Conservation (phyloP, 371 early-diverging fungal species). For the Mucor circinelloides region DNA sequence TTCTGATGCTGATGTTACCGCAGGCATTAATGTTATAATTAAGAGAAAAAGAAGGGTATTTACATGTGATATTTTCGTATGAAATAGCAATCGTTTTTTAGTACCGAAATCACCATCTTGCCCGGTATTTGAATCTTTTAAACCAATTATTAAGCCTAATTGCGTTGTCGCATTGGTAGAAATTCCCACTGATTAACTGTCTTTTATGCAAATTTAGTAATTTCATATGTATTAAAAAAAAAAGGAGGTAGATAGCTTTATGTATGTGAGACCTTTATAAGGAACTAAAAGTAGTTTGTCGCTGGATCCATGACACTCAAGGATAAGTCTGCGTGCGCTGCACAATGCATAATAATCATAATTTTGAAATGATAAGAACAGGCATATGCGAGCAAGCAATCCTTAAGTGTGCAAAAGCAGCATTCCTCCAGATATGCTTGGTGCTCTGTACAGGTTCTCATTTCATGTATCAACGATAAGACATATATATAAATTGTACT, state of each 20-base stretch:
- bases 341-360: neutral
- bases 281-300: neutral
- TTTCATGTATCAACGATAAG: too few relatives aligned
- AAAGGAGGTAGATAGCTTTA: neutral
- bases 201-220: neutral
- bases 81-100: neutral
- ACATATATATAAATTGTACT: too few relatives aligned
- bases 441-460: too few relatives aligned
- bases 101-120: neutral
- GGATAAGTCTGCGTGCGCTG: neutral
- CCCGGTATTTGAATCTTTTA: neutral
- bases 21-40: constrained; percentile 2
- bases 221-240: neutral
- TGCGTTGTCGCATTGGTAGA: neutral
- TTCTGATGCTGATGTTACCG: neutral
- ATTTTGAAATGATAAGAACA: too few relatives aligned
- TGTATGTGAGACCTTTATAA: neutral
- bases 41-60: neutral
- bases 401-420: too few relatives aligned
- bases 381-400: too few relatives aligned
- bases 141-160: neutral
- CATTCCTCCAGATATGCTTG: neutral
- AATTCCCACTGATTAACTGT: neutral
- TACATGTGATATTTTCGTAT: constrained; percentile 2
- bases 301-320: neutral